Conservation (phyloP, 2,329 filamentous ascomycete genomes). For the Furcasterigmium sp. region DNA sequence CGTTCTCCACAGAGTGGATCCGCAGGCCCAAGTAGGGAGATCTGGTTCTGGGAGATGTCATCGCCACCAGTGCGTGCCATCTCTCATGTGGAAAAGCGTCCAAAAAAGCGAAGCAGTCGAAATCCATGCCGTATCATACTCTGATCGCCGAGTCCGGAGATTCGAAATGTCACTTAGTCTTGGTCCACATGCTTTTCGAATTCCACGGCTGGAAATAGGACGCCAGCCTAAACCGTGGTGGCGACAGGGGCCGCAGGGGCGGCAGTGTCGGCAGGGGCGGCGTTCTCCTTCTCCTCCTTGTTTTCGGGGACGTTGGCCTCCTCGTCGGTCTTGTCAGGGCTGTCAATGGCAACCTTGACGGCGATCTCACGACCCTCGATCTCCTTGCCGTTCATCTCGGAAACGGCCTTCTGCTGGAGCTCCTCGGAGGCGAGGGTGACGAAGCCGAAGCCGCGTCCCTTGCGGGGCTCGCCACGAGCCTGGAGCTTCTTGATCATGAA, state of each 20-base stretch:
- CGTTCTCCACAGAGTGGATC: not conserved
- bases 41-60: slow-evolving; percentile 11
- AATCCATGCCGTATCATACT: slow-evolving; percentile 12
- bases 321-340: slow-evolving; percentile 91
- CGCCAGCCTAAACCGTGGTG: slow-evolving; percentile 14
- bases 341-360: slow-evolving; percentile 99
- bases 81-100: slow-evolving; percentile 10
- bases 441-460: slow-evolving; percentile 98
- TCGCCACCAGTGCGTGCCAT: slow-evolving; percentile 8
- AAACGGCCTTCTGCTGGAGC: slow-evolving; percentile 92
- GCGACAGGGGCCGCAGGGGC: slow-evolving; percentile 15
- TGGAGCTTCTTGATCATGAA: slow-evolving; percentile 99
- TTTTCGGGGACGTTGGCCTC: slow-evolving; percentile 60
- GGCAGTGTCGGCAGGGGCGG: slow-evolving; percentile 11
- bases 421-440: slow-evolving; percentile 94
- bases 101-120: slow-evolving; percentile 14
- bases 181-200: not conserved
- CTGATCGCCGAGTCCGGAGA: not conserved
- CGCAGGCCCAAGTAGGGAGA: not conserved
- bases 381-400: slow-evolving; percentile 99
- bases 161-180: not conserved
- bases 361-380: slow-evolving; percentile 98
- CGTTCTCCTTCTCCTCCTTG: slow-evolving; percentile 30
- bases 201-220: not conserved
- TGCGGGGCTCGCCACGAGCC: slow-evolving; percentile 94